phyloP scores from a whole-genome alignment of 2,329 filamentous ascomycete genomes.

The Monosporascus sp. region DNA sequence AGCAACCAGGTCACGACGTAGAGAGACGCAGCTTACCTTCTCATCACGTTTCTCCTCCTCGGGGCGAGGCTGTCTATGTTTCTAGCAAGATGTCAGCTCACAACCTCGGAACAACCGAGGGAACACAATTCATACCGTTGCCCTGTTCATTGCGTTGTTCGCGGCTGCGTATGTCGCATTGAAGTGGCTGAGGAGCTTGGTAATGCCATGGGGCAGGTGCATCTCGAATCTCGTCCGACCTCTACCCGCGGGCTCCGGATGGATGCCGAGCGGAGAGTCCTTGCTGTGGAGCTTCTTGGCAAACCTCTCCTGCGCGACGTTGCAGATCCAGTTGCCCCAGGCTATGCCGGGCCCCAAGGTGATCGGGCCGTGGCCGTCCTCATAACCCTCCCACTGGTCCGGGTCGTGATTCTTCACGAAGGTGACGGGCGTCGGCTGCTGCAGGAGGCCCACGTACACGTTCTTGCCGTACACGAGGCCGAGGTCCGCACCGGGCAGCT shows the following conservation, averaged over 20 bases:
- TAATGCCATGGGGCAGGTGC: constrained; percentile 1
- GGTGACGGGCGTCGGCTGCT: no score
- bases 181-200: neutral
- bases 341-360: constrained; percentile 2
- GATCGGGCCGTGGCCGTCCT: neutral
- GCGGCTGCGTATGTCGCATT: no score
- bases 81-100: no score
- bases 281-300: no score
- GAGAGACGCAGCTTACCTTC: no score
- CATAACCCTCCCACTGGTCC: neutral
- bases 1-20: no score
- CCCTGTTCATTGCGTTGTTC: no score
- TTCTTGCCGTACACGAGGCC: constrained; percentile 4
- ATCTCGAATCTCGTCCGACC: constrained; percentile 1
- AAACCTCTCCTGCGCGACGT: neutral
- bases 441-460: no score
- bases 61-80: no score
- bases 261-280: neutral
- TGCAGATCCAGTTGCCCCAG: constrained; percentile 6
- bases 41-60: no score
- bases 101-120: no score
- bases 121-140: no score
- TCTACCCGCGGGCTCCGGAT: neutral
- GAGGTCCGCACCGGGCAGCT: constrained; percentile 5
- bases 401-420: neutral